Evolutionary conservation across 2,329 filamentous ascomycete genomes (phyloP).

Genomic region (Chrysosporium keratinophilum): DNA sequence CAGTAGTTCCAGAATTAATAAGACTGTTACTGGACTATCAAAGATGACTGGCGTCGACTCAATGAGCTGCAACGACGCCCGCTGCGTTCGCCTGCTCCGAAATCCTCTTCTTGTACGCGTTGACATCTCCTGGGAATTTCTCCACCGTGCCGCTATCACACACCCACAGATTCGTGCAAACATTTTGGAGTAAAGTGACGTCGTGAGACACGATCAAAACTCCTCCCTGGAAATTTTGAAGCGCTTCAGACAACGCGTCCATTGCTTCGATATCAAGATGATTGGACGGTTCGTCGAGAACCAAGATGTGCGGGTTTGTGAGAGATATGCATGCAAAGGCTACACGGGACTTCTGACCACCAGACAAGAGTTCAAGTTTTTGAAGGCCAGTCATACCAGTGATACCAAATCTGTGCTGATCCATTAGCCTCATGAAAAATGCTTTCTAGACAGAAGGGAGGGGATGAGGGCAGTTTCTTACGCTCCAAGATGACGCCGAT

Average conservation of each 20-base stretch:
- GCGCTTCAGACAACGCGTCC: slow-evolving; percentile 80
- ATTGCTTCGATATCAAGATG: slow-evolving; percentile 98
- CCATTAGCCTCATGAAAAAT: background rate
- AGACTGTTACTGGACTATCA: background rate
- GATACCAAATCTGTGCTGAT: slow-evolving; percentile 47
- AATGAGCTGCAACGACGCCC: slow-evolving; percentile 54
- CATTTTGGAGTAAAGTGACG: slow-evolving; percentile 94
- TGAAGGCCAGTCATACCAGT: slow-evolving; percentile 95
- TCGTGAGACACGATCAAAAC: slow-evolving; percentile 99
- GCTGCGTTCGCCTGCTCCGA: slow-evolving; percentile 75
- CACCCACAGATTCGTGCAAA: slow-evolving; percentile 91
- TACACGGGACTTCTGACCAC: slow-evolving; percentile 96
- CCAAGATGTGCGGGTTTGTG: slow-evolving; percentile 89
- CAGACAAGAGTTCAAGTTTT: slow-evolving; percentile 87
- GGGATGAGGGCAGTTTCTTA: slow-evolving; percentile 43
- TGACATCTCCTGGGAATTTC: slow-evolving; percentile 90
- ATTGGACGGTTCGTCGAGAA: slow-evolving; percentile 97
- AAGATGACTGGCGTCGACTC: background rate
- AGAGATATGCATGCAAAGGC: slow-evolving; percentile 94
- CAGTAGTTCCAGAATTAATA: too few species aligned
- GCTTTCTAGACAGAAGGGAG: background rate
- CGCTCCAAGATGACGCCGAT: slow-evolving; percentile 85
- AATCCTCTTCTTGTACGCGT: slow-evolving; percentile 96
- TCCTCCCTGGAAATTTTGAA: slow-evolving; percentile 81
- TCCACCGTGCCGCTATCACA: slow-evolving; percentile 89